phyloP scores from a whole-genome alignment of 495 filamentous ascomycete genomes.

The Hypoxylon lienhwacheense region DNA sequence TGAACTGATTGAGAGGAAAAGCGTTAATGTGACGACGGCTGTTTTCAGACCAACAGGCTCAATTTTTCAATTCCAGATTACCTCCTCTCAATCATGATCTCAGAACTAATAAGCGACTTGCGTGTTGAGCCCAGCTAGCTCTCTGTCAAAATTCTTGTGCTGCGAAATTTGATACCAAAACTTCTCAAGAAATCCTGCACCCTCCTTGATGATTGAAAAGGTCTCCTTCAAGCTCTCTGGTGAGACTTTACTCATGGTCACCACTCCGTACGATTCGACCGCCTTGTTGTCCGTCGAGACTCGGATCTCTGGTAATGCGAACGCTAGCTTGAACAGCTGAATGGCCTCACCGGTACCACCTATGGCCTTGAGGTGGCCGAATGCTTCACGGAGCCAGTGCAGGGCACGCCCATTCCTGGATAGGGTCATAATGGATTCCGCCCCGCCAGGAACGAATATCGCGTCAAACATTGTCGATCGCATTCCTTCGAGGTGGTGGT shows the following conservation, averaged over 20 bases:
- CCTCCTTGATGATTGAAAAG: conserved; percentile 61
- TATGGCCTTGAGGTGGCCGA: conserved; percentile 78
- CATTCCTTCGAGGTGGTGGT: conserved; percentile 82
- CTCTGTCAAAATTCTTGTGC: conserved; percentile 71
- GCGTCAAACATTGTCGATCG: conserved; percentile 87
- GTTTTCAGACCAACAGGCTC: too few species aligned
- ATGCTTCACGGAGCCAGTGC: conserved; percentile 84
- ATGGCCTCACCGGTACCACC: conserved; percentile 73
- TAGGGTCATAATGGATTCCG: conserved; percentile 60
- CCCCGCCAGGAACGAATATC: conserved; percentile 75
- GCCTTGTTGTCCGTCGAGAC: conserved; percentile 55
- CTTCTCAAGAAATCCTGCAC: conserved; percentile 62
- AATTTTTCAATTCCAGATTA: too few species aligned
- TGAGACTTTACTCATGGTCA: conserved; percentile 57
- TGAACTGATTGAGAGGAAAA: too few species aligned
- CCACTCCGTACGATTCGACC: conserved; percentile 69
- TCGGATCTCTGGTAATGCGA: conserved; percentile 57
- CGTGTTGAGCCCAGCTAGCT: conserved; percentile 65
- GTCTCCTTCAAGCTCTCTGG: conserved; percentile 58
- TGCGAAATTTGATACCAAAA: conserved; percentile 67
- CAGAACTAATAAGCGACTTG: conserved; percentile 40
- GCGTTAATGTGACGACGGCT: too few species aligned
- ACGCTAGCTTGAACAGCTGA: conserved; percentile 59
- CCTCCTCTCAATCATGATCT: too few species aligned
- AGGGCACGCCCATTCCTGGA: conserved; percentile 73